Evolutionary conservation across 1,139 yeast genomes (phyloP).

Genomic region (Nakaseomyces kungkrabaensis): DNA sequence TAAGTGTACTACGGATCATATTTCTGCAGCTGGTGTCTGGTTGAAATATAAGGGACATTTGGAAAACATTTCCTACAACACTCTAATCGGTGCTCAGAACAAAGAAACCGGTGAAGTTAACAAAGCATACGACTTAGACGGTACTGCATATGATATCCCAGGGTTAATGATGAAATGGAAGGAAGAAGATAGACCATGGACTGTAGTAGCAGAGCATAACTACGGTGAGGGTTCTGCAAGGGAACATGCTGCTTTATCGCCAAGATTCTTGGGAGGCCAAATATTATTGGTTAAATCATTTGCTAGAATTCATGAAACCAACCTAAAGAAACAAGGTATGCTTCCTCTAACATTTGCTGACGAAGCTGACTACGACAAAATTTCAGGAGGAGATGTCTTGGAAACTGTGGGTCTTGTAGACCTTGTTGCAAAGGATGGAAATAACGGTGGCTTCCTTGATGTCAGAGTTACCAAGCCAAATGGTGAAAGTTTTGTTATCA

Average conservation of each 20-base stretch:
- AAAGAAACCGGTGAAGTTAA: constrained; percentile 95
- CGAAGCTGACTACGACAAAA: constrained; percentile 77
- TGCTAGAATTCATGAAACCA: constrained; percentile 91
- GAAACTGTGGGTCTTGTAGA: constrained; percentile 72
- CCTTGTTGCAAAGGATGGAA: constrained; percentile 69
- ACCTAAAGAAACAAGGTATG: constrained; percentile 92
- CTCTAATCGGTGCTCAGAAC: constrained; percentile 93
- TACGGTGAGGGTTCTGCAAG: constrained; percentile 99
- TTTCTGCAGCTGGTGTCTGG: constrained; percentile 99
- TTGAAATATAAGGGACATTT: constrained; percentile 95
- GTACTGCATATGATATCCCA: constrained; percentile 73
- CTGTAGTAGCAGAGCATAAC: constrained; percentile 92
- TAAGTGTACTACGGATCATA: constrained; percentile 96
- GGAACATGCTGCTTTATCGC: constrained; percentile 96
- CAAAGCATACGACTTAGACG: constrained; percentile 80
- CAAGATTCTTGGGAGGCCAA: constrained; percentile 86
- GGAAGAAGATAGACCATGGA: constrained; percentile 75
- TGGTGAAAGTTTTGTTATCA: constrained; percentile 61
- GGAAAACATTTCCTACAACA: constrained; percentile 89
- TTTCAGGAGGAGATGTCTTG: constrained; percentile 66
- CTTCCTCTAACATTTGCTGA: constrained; percentile 85
- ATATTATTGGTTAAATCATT: constrained; percentile 86
- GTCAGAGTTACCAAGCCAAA: constrained; percentile 65
- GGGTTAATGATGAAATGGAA: constrained; percentile 96
- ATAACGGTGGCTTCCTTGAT: constrained; percentile 73